Base-by-base conservation (phyloP, 257 asterid genomes). In the Fraxinus cuspidata region DNA sequence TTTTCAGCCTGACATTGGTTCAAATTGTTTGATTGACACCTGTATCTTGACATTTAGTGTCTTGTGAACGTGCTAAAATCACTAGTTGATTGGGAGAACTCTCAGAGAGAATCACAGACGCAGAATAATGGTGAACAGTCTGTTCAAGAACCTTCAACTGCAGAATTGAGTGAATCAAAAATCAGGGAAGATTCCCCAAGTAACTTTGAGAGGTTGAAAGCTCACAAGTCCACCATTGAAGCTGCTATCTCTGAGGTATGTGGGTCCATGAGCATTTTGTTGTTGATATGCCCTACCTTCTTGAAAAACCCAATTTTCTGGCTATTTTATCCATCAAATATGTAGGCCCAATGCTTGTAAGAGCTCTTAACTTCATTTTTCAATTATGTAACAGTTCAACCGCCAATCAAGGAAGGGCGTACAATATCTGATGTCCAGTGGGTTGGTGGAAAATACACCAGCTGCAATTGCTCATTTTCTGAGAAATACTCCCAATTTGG, bases 181-280 rank as follows among this genome's bases (percentile, higher is more conserved):
- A 79, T 81, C 79, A 80, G 88, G 93, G 98, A 96, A 84, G 92
- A 86, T 84, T 74, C 87, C 81, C 88, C 91, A 44, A 88, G 88
- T 88, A 90, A 91, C 85, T 93, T 93, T 85, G 95, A 93, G 97
- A 96, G 89, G 89, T 80, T 87, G 87, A 95, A 95, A 88, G 99
- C 99, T 78, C 99, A 95, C 75, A 92, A 95, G 82, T 90, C 98
- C 77, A 93, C 97, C 73, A 84, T 93, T 53, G 98, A 96, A 90
- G 97, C 97, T 85, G 95, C 90, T 72, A 88, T 96, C 74, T 88
- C 98, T 83, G 98, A 96, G 97, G 99, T 93, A 85, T 70, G 84
- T 74, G 71, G 77, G 72, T 77, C 74, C 84, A 77, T 28, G 56
- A 25, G 68, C 81, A 21, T 69, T 79, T 73, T 76, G 80, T 85